Evolutionary conservation across 495 filamentous ascomycete species (phyloP), one percentile per base, ranked within the genome.

Genomic region (Penicillium egyptiacum): DNA sequence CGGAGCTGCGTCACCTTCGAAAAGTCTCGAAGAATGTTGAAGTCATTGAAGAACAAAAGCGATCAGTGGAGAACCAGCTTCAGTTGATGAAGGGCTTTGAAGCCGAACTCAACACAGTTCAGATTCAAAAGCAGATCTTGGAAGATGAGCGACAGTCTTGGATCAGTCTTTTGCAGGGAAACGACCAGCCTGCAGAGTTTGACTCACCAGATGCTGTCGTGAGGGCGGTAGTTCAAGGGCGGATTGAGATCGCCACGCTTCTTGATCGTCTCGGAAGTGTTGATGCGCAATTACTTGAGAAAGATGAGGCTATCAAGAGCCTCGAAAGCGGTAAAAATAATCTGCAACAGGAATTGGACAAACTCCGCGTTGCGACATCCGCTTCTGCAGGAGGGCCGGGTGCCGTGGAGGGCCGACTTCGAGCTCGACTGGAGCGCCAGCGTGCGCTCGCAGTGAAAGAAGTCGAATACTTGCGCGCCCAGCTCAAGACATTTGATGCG

Each of bases 1-100:
- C 80, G 8, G 93, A 99, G 64, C 71, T 98, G 5, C 89, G 88
- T 50, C 86, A 89, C 56, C 79, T 93, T 40, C 84, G 91, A 16
- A 87, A 90, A 65, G 67, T 86, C 19, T 86, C 90, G 63, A 92
- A 89, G 69, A 90, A 87, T 35, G 85, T 96, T 5, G 91, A 96
- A 59, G 81, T 98, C n/a, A 86, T 97, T 0, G 92, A 98, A 63
- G 94, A 99, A 66, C 90, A 99, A 75, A 98, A 98, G 76, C 81
- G 88, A 58, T 82, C 84, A 0, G 75, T 99, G 50, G 87, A 96
- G 67, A 83, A 83, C 48, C 88, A 84, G 61, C 61, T 99, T 26
- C 83, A 88, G 57, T 73, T 88, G 25, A 87, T 94, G 78, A 84
- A 89, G 57, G 81, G 84, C 22, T 62, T 97, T 12, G 82, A 90